A percentile compares a stretch with the other conserved stretches of the same genome.
phyloP scores from a whole-genome alignment of 2,329 filamentous ascomycete genomes.

The Xylogone sp. region DNA sequence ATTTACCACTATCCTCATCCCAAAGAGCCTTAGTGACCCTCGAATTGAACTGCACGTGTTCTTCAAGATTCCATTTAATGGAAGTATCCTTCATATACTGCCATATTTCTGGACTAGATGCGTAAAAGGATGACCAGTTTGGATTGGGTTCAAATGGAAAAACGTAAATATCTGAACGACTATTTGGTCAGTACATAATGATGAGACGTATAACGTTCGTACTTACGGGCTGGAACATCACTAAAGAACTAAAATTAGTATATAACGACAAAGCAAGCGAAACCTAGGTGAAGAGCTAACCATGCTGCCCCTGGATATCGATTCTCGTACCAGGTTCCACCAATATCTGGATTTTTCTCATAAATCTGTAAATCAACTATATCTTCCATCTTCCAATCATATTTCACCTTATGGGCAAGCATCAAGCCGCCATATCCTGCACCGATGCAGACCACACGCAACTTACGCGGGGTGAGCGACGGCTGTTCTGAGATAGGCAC shows the following conservation, averaged over 20 bases:
- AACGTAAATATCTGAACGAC: conserved; percentile 49
- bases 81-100: conserved; percentile 47
- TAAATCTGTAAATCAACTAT: conserved; percentile 32
- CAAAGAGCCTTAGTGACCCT: conserved; percentile 46
- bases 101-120: conserved; percentile 44
- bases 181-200: too few relatives aligned
- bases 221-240: conserved; percentile 23
- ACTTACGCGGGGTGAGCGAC: background rate
- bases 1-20: conserved; percentile 46
- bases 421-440: conserved; percentile 6
- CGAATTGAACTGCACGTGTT: conserved; percentile 52
- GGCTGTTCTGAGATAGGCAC: background rate
- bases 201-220: too few relatives aligned
- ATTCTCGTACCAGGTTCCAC: too few relatives aligned
- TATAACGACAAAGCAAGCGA: conserved; percentile 28
- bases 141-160: conserved; percentile 56
- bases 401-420: background rate
- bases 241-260: conserved; percentile 27
- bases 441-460: conserved; percentile 6
- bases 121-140: conserved; percentile 50
- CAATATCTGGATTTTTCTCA: too few relatives aligned
- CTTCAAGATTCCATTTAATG: conserved; percentile 47
- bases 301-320: too few relatives aligned
- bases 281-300: conserved; percentile 31
- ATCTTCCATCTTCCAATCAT: background rate